A percentile compares a stretch with the other conserved stretches of the same genome.
phyloP scores from a whole-genome alignment of 208 protist species.

The Polymyxa betae region DNA sequence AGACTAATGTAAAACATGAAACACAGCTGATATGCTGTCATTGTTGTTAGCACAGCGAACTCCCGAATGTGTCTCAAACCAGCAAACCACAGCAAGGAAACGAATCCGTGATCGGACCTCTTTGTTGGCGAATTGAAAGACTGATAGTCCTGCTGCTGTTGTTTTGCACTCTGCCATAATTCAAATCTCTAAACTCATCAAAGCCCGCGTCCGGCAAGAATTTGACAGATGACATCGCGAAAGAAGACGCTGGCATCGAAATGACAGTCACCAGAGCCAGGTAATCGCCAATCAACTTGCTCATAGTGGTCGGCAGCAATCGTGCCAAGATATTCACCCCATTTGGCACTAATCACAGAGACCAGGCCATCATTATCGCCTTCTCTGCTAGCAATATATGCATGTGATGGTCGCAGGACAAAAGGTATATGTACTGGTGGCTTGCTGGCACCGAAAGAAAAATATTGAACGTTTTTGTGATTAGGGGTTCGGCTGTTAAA shows the following conservation, averaged over 20 bases:
- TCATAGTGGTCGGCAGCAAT: constrained; percentile 30
- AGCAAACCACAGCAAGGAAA: too few species aligned
- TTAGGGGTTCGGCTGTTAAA: constrained; percentile 9
- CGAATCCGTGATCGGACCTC: too few species aligned
- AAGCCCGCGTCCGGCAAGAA: neutral
- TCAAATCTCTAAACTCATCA: too few species aligned
- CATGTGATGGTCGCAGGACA: neutral
- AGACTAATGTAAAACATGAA: too few species aligned
- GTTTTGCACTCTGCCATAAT: too few species aligned
- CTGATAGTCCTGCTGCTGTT: too few species aligned
- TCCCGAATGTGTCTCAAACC: too few species aligned
- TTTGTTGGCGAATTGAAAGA: too few species aligned
- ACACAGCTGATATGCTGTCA: too few species aligned
- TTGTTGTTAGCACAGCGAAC: too few species aligned
- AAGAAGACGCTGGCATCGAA: neutral
- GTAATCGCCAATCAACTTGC: neutral
- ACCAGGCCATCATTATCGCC: constrained; percentile 28
- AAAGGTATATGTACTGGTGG: neutral
- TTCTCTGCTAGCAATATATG: constrained; percentile 22
- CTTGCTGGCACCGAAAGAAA: constrained; percentile 43
- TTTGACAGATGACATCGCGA: neutral
- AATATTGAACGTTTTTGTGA: neutral
- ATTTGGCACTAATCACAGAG: neutral
- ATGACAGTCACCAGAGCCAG: too few species aligned
- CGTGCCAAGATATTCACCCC: constrained; percentile 44